phyloP scores from a whole-genome alignment of 140 eudicot genomes.

The Senecio squalidus region DNA sequence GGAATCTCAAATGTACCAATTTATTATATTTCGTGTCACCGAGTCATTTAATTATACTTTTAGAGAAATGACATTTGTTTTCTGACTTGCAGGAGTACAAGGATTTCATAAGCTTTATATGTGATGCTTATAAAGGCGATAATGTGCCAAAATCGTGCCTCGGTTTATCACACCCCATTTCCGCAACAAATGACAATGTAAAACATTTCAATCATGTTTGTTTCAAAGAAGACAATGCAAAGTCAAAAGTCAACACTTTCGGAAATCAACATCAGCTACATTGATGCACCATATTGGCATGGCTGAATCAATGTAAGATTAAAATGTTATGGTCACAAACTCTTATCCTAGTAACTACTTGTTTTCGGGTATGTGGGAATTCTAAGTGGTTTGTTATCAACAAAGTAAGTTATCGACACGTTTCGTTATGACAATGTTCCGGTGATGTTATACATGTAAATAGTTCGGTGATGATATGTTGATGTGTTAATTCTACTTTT shows the following conservation, averaged over 20 bases:
- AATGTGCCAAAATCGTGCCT: slow-evolving; percentile 52
- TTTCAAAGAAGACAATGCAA: slow-evolving; percentile 31
- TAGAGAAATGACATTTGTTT: not conserved
- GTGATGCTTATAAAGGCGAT: slow-evolving; percentile 81
- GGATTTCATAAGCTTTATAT: slow-evolving; percentile 49
- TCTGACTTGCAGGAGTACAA: slow-evolving; percentile 49
- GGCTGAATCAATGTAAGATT: slow-evolving; percentile 27
- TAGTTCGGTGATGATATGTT: too few relatives aligned
- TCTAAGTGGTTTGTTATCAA: not conserved
- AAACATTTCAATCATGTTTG: slow-evolving; percentile 32
- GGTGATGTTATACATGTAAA: too few relatives aligned
- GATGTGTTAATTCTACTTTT: too few relatives aligned
- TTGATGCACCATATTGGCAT: slow-evolving; percentile 25
- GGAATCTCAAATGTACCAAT: too few relatives aligned
- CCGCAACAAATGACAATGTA: slow-evolving; percentile 8
- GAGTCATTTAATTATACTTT: too few relatives aligned
- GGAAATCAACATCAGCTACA: slow-evolving; percentile 23
- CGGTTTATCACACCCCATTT: slow-evolving; percentile 13
- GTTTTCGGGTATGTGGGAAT: slow-evolving; percentile 1
- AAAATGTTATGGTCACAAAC: not conserved
- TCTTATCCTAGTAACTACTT: slow-evolving; percentile 5
- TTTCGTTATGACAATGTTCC: too few relatives aligned
- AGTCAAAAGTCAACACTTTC: slow-evolving; percentile 30
- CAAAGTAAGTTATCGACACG: not conserved
- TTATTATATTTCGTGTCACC: too few relatives aligned